Percentiles rank a stretch among this genome's conserved stretches.
Conservation (phyloP, 106 monocot species). For the Apostasia ramifera region DNA sequence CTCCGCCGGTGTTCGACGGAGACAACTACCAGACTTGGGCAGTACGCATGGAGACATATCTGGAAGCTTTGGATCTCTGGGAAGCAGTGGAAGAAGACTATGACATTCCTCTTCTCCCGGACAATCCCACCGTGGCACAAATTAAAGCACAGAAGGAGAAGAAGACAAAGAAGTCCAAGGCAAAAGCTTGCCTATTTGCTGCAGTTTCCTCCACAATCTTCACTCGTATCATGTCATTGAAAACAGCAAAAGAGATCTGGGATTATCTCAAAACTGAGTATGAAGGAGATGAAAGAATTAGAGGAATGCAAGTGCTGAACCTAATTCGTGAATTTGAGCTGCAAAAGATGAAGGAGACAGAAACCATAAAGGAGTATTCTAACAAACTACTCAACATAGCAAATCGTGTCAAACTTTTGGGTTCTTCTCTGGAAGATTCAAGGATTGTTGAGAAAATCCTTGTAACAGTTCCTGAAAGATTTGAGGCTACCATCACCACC, state of each 20-base stretch:
- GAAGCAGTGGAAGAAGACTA: neutral
- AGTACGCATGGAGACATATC: slow-evolving; percentile 5
- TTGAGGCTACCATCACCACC: no score
- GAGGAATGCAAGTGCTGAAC: neutral
- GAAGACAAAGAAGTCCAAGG: neutral
- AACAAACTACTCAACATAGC: no score
- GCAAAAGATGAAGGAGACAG: no score
- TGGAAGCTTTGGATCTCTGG: slow-evolving; percentile 5
- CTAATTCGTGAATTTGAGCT: neutral
- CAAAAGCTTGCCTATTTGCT: neutral
- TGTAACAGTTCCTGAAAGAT: no score
- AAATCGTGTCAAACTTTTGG: no score
- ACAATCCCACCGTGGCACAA: slow-evolving; percentile 7
- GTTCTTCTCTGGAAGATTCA: no score
- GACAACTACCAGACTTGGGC: slow-evolving; percentile 6
- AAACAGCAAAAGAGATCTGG: neutral
- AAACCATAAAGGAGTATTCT: no score
- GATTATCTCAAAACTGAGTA: slow-evolving; percentile 3
- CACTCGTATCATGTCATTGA: slow-evolving; percentile 1
- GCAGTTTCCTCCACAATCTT: neutral
- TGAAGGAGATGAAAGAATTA: no score
- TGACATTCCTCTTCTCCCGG: neutral
- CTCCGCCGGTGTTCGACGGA: neutral
- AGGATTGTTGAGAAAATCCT: no score
- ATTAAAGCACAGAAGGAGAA: slow-evolving; percentile 2